phyloP scores from a whole-genome alignment of 2,329 filamentous ascomycete species.

The Diaporthe vexans region DNA sequence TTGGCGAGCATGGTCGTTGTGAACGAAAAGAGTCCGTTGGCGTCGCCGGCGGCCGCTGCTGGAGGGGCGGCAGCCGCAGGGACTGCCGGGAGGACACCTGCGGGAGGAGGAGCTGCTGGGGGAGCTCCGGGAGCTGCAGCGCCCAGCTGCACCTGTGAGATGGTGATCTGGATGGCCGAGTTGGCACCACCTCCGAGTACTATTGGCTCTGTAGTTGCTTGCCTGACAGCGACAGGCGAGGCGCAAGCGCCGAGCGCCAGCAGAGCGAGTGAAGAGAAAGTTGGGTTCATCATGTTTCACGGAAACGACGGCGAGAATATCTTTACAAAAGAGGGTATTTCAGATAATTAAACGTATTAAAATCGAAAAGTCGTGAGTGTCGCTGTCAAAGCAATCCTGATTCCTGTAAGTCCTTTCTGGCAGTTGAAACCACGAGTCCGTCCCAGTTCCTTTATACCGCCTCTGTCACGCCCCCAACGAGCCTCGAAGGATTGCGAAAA shows the following conservation, averaged over 20 bases:
- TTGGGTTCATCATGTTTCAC: constrained; percentile 22
- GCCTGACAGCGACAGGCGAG: constrained; percentile 19
- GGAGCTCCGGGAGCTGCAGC: neutral
- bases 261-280: constrained; percentile 13
- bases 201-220: neutral
- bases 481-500: neutral
- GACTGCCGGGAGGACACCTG: neutral
- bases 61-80: neutral
- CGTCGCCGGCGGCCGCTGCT: neutral
- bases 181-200: neutral
- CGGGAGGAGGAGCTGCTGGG: neutral
- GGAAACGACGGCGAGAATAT: constrained; percentile 5
- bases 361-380: constrained; percentile 13
- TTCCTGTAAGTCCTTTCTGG: neutral
- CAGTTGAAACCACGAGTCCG: neutral
- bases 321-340: neutral
- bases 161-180: constrained; percentile 23
- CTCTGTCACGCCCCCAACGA: neutral
- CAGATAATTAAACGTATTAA: neutral
- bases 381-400: neutral
- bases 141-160: neutral
- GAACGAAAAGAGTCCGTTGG: constrained; percentile 9
- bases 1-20: constrained; percentile 18
- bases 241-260: constrained; percentile 16
- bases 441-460: constrained; percentile 4